A percentile compares a stretch with the other conserved stretches of the same genome.
Evolutionary conservation across 768 basidiomycete species (phyloP).

Genomic region (Suillus bovinus): DNA sequence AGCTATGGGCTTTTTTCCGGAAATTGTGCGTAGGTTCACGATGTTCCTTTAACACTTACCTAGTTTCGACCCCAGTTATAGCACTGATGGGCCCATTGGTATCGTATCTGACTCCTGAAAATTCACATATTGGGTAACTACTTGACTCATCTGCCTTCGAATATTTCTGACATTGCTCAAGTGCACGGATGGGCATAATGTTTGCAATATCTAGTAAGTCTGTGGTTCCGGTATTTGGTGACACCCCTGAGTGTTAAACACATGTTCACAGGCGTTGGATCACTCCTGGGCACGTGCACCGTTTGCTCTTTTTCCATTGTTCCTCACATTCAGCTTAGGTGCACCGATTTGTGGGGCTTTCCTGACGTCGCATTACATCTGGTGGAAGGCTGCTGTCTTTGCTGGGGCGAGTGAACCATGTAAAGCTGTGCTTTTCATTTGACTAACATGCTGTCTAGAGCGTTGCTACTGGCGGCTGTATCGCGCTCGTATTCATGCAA

Average conservation of each 20-base stretch:
- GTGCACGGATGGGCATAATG: conserved; percentile 45
- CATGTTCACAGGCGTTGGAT: conserved; percentile 24
- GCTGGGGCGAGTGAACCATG: conserved; percentile 35
- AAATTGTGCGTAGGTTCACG: conserved; percentile 25
- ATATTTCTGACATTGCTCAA: conserved; percentile 13
- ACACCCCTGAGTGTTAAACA: neutral
- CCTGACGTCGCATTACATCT: conserved; percentile 47
- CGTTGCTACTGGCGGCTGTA: neutral
- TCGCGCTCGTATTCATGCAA: neutral
- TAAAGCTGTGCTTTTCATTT: neutral
- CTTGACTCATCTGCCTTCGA: neutral
- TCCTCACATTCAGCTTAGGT: conserved; percentile 36
- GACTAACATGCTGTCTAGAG: neutral
- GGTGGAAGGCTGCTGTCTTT: conserved; percentile 61
- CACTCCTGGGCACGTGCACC: conserved; percentile 20
- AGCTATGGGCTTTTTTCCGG: conserved; percentile 55
- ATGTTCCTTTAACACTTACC: neutral
- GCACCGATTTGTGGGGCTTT: conserved; percentile 60
- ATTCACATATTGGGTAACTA: conserved; percentile 50
- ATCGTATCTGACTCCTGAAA: conserved; percentile 42
- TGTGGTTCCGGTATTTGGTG: conserved; percentile 5
- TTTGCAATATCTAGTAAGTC: conserved; percentile 44
- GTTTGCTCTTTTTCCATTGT: conserved; percentile 2
- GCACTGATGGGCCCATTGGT: conserved; percentile 45
- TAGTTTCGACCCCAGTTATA: conserved; percentile 30